Base-by-base conservation (phyloP, 257 asterid species). In the Lithospermum erythrorhizon region DNA sequence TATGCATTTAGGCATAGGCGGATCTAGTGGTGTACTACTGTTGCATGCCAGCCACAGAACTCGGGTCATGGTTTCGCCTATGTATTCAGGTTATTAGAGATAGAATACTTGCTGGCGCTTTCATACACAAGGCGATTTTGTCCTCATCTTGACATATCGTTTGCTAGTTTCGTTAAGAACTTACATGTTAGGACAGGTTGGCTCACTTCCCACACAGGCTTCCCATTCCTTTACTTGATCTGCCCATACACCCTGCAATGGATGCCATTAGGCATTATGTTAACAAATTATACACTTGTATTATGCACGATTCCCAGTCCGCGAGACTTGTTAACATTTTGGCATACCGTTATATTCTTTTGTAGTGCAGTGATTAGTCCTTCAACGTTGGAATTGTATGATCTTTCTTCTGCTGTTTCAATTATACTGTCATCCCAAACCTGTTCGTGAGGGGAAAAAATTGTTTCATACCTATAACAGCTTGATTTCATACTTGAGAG, bases 401-500 rank as follows among this genome's bases (percentile, higher is more conserved):
- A 83, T 61, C 81, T 78, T 65, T 83, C 65, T 68, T 83, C 87
- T 47, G 70, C 77, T 2, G 95, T 90, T 69, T 87, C 89, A 3
- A 80, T 90, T 55, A 90, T 90, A 83, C n/a, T 85, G 23, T 58
- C 29, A 58, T 87, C 96, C 97, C 97, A 90, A 1, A 82, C 96
- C 91, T 87, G 70, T 60, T 37, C 48, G 9, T 10, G 14, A 37
- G 48, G 48, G n/a, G n/a, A n/a, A 37, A 37, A 9, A 9, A 37
- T 2, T 37, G 9, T 30, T 3, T 30, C 8, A 2, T 6, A 30
- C 8, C 4, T 6, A 3, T 24, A 4, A 24, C 27, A 1, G 37
- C 37, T 30, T 30, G 37, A 30, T 2, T 3, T 30, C 1, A 4
- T 7, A 30, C 3, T 30, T 30, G 37, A 30, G 37, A 30, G 7